Evolutionary conservation across 352 stramenopile species (phyloP).

Genomic region (Globisporangium cylindrosporum): DNA sequence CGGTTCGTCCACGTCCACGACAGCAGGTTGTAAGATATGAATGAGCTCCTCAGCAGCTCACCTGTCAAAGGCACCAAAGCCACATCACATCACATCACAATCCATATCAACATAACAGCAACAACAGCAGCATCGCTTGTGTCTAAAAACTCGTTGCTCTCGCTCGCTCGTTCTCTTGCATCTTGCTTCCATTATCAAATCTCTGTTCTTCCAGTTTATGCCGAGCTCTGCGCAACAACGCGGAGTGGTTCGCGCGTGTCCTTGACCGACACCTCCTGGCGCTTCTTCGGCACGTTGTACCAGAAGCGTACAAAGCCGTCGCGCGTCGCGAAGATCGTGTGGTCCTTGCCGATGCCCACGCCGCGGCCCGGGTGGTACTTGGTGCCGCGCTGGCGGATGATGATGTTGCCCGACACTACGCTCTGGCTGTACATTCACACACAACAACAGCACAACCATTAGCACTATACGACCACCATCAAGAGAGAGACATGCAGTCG

Average conservation of each 20-base stretch:
- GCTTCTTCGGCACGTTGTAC: slow-evolving; percentile 85
- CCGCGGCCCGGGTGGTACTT: slow-evolving; percentile 94
- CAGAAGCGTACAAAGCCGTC: slow-evolving; percentile 91
- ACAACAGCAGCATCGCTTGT: neutral
- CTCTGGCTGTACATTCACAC: slow-evolving; percentile 43
- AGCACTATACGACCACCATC: neutral
- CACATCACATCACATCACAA: neutral
- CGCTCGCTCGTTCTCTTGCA: neutral
- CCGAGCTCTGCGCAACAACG: slow-evolving; percentile 14
- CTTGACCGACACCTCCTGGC: slow-evolving; percentile 86
- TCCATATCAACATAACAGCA: neutral
- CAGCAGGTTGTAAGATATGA: neutral
- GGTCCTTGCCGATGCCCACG: slow-evolving; percentile 93
- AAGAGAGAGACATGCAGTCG: neutral
- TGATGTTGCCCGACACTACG: slow-evolving; percentile 95
- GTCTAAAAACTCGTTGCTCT: slow-evolving; percentile 6
- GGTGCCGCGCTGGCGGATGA: slow-evolving; percentile 96
- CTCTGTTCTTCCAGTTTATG: slow-evolving; percentile 10
- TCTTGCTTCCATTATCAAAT: slow-evolving; percentile 18
- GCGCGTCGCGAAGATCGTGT: slow-evolving; percentile 90
- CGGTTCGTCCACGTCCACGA: neutral
- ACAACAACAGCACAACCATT: slow-evolving; percentile 1
- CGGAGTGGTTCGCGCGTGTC: slow-evolving; percentile 59
- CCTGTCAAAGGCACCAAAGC: neutral
- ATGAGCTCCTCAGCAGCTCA: neutral